Evolutionary conservation across 2,329 filamentous ascomycete genomes (phyloP).

Genomic region (Clarireedia paspali): DNA sequence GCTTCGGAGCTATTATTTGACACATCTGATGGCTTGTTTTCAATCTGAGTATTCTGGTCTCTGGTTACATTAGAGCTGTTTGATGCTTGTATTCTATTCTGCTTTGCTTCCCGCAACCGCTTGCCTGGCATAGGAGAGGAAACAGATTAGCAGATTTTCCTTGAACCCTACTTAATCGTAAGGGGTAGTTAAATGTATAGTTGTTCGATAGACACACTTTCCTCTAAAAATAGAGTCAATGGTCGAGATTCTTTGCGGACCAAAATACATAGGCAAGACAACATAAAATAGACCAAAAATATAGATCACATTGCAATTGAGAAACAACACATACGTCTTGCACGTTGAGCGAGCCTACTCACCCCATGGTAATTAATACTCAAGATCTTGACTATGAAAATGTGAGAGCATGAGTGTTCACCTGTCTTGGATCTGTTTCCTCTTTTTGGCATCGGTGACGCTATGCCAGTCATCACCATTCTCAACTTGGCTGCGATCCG

Average conservation of each 20-base stretch:
- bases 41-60: neutral
- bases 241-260: too few species aligned
- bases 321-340: neutral
- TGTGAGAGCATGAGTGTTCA: neutral
- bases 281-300: too few species aligned
- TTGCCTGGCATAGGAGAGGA: neutral
- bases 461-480: neutral
- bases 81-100: neutral
- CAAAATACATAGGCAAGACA: too few species aligned
- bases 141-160: neutral
- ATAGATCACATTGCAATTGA: neutral
- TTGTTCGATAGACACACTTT: too few species aligned
- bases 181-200: neutral
- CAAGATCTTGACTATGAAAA: neutral
- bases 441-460: slow-evolving; percentile 1
- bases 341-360: neutral
- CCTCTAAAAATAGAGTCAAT: too few species aligned
- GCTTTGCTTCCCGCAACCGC: neutral
- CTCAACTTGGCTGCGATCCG: neutral
- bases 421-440: neutral
- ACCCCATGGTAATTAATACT: neutral
- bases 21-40: neutral
- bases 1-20: neutral
- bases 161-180: neutral
- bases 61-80: neutral